These are phyloP conservation scores for Artemisia annua DNA, from an alignment of 129 eudicot species.

Conservation along the genomic window DNA sequence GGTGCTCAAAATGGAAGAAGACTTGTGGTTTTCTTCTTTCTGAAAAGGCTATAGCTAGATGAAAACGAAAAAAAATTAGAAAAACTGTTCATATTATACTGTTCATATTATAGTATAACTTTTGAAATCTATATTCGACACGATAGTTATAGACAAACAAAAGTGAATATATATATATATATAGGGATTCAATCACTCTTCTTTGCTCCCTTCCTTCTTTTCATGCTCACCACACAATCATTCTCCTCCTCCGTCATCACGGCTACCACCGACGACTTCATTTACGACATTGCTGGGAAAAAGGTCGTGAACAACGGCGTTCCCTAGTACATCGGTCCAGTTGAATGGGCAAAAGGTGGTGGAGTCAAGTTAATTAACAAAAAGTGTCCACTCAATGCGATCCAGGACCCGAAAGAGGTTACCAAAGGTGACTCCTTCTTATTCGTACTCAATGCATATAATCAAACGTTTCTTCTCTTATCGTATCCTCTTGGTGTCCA, in stretches of 20 bases:
- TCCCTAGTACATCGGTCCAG: conserved; percentile 7
- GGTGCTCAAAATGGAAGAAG: conserved; percentile 34
- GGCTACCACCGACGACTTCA: conserved; percentile 3
- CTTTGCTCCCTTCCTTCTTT: neutral
- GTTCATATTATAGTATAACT: too few relatives aligned
- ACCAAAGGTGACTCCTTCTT: neutral
- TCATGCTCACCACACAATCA: conserved; percentile 8
- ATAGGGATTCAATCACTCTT: too few relatives aligned
- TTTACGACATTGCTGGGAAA: conserved; percentile 16
- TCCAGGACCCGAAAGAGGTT: conserved; percentile 14
- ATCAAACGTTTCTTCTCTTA: neutral
- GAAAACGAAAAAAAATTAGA: too few relatives aligned
- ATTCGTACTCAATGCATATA: conserved; percentile 5
- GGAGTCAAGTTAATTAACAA: conserved; percentile 27
- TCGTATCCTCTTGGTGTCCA: conserved; percentile 15
- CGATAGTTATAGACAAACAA: too few relatives aligned
- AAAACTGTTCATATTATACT: too few relatives aligned
- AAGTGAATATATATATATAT: too few relatives aligned
- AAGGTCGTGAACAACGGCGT: neutral
- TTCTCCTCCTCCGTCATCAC: conserved; percentile 5
- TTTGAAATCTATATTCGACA: too few relatives aligned
- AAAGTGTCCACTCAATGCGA: conserved; percentile 11
- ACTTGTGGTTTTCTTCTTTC: conserved; percentile 29
- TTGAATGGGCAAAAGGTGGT: conserved; percentile 16
- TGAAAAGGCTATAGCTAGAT: too few relatives aligned